phyloP scores from a whole-genome alignment of 306 rosid species.

The Castanea mollissima region DNA sequence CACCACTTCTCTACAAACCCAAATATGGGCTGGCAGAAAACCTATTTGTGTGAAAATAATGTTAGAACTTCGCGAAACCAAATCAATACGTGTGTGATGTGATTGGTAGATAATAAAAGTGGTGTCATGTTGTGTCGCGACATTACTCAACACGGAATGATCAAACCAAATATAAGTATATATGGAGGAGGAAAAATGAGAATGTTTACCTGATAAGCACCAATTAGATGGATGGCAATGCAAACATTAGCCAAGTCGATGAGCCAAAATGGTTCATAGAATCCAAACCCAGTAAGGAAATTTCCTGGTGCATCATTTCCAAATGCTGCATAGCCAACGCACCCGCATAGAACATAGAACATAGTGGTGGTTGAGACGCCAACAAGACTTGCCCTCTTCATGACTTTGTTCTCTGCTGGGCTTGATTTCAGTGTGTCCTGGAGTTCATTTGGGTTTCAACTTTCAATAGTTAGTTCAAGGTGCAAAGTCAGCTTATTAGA shows the following conservation, averaged over 20 bases:
- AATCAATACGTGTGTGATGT: too few relatives aligned
- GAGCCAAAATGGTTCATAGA: conserved; percentile 98
- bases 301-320: conserved; percentile 94
- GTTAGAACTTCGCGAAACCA: background rate
- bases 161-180: too few relatives aligned
- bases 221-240: conserved; percentile 82
- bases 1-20: conserved; percentile 62
- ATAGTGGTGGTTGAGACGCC: conserved; percentile 78
- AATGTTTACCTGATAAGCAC: conserved; percentile 81
- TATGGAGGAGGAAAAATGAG: too few relatives aligned
- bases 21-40: conserved; percentile 82
- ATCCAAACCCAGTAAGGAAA: conserved; percentile 97
- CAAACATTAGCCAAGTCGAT: conserved; percentile 82
- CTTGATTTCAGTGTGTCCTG: conserved; percentile 88
- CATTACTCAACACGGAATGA: too few relatives aligned
- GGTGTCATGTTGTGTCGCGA: too few relatives aligned
- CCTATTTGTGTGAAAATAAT: conserved; percentile 35
- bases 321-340: conserved; percentile 89
- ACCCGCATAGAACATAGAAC: conserved; percentile 83
- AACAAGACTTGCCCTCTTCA: conserved; percentile 78
- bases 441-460: background rate
- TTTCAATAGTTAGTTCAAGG: too few relatives aligned
- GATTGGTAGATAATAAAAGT: too few relatives aligned
- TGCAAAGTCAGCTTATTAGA: too few relatives aligned
- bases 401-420: conserved; percentile 83